These are phyloP conservation scores for Tetrastigma voinierianum DNA, from an alignment of 164 flowering plant species.

Conservation along the genomic window DNA sequence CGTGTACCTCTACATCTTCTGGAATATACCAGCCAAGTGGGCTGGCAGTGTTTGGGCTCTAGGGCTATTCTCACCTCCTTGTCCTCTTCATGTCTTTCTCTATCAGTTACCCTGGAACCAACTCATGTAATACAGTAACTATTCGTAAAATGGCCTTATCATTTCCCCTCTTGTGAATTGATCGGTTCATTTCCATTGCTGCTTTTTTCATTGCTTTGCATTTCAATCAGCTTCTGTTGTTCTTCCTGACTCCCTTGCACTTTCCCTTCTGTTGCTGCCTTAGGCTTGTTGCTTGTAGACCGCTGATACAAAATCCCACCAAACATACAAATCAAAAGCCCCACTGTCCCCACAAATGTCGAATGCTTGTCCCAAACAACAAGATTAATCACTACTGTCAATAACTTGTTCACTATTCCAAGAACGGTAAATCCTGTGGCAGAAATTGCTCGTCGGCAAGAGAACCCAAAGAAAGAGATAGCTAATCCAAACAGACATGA, in stretches of 20 bases:
- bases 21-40: too few relatives aligned
- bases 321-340: conserved; percentile 86
- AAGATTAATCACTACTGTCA: conserved; percentile 85
- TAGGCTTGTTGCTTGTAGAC: conserved; percentile 65
- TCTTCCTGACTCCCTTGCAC: conserved; percentile 54
- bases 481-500: conserved; percentile 91
- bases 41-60: too few relatives aligned
- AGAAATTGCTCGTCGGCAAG: conserved; percentile 89
- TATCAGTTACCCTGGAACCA: too few relatives aligned
- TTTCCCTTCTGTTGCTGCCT: conserved; percentile 37
- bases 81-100: too few relatives aligned
- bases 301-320: conserved; percentile 95
- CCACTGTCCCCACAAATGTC: conserved; percentile 78
- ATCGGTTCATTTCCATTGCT: conserved; percentile 15
- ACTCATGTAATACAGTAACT: too few relatives aligned
- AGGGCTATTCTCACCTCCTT: too few relatives aligned
- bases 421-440: conserved; percentile 96
- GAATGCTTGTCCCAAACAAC: conserved; percentile 99
- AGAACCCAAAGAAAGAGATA: conserved; percentile 94
- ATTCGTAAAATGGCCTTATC: neutral
- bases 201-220: conserved; percentile 40
- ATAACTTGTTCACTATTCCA: conserved; percentile 87
- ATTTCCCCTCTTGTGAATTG: neutral
- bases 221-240: conserved; percentile 43
- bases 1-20: too few relatives aligned